Evolutionary conservation across 2,329 filamentous ascomycete species (phyloP), one percentile per base, ranked within the genome.

Genomic region (Beauveria caledonica): DNA sequence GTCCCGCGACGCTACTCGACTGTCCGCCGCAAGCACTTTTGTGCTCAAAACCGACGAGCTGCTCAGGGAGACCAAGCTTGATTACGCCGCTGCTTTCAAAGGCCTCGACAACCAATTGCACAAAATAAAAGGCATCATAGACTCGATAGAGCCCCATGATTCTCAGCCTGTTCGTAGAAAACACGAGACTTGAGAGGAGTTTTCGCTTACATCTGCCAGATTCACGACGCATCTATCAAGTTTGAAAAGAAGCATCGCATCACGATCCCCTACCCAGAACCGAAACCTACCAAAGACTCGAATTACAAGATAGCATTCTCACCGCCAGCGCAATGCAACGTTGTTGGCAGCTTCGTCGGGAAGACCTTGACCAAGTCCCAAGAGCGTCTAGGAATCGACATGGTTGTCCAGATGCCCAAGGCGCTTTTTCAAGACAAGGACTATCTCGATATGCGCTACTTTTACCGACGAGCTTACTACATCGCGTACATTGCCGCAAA

Each of bases 391-490:
- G 78, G 82, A 17, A 80, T 97, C 62, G 93, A 97, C 72, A 84
- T 97, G 81, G 86, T 93, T 6, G 85, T 96, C 17, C 88, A 89
- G 52, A 95, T 99, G 85, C 93, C 94, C 5, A 73, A 77, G 61
- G 76, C 82, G 1, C 75, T 96, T 13, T 92, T 97, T 68, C 91
- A 96, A 69, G 90, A 95, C 49, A 97, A 97, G 74, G 94, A 99
- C 73, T 97, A 93, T 71, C 80, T 92, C 54, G 92, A 96, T 72
- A 82, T 94, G 77, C 85, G 94, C 63, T 97, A 96, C 75, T 96
- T 97, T 70, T 92, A 97, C 76, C 95, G 96, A 69, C 81, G 92
- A 64, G 89, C 94, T 13, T 97, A 93, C 73, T 97, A 95, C 70
- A 77, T 97, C 55, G 90, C 92, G 39, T 90, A 89, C 64, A 77